Percentiles rank a stretch among this genome's conserved stretches.
phyloP scores from a whole-genome alignment of 108 stramenopile genomes.

The Cyclotella cryptica region DNA sequence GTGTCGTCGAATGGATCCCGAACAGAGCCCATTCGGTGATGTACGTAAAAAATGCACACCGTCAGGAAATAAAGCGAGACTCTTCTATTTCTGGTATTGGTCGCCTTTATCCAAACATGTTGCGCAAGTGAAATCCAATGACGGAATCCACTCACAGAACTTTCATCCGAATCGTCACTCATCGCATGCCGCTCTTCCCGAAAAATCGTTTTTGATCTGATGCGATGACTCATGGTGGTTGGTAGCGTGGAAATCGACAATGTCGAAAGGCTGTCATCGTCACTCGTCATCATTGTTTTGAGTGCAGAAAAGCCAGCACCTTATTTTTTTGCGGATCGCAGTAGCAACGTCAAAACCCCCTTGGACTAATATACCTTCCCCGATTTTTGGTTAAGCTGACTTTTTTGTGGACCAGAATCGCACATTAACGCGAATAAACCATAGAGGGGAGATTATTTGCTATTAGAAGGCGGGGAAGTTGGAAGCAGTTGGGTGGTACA shows the following conservation, averaged over 20 bases:
- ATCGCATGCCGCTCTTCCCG: background rate
- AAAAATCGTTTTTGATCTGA: background rate
- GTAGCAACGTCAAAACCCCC: no score
- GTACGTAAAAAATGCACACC: background rate
- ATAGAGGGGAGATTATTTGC: no score
- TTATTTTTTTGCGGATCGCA: no score
- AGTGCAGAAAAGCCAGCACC: no score
- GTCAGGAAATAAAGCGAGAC: background rate
- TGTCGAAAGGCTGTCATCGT: constrained; percentile 2
- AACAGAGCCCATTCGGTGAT: background rate
- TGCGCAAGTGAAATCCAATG: background rate
- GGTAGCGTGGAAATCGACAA: background rate
- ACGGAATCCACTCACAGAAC: background rate
- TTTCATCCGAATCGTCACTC: background rate
- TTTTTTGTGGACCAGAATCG: no score
- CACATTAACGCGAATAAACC: no score
- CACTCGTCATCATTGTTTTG: background rate
- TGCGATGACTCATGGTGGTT: constrained; percentile 2
- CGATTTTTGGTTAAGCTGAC: no score
- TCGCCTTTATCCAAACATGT: constrained; percentile 5
- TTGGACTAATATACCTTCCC: no score
- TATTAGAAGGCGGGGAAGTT: no score
- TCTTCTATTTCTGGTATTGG: constrained; percentile 3
- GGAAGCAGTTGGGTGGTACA: no score
- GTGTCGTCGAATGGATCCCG: background rate